Evolutionary conservation across 306 rosid species (phyloP).

Genomic region (barrel medic (Medicago truncatula)): DNA sequence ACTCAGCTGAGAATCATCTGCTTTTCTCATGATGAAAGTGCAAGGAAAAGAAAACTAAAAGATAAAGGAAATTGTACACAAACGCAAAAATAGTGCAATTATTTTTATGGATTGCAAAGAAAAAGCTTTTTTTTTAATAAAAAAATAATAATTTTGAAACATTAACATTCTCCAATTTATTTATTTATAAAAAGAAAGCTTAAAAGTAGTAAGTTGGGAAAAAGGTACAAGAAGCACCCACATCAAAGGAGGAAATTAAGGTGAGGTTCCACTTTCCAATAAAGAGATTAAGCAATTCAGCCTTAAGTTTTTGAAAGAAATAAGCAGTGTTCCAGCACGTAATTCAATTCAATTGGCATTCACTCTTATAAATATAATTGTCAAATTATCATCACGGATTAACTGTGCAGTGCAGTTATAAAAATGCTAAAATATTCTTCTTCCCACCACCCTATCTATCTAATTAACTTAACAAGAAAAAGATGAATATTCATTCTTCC

Average conservation of each 20-base stretch:
- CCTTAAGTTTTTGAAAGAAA: neutral
- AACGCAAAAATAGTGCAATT: conserved; percentile 18
- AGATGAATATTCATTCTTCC: too few species aligned
- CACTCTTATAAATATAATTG: conserved; percentile 5
- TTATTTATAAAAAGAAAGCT: conserved; percentile 26
- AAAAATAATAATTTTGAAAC: neutral
- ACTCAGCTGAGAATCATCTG: conserved; percentile 1
- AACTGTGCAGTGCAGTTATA: conserved; percentile 25
- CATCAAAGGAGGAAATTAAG: conserved; percentile 42
- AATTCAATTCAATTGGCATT: conserved; percentile 34
- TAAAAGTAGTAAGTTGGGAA: conserved; percentile 6
- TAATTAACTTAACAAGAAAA: neutral
- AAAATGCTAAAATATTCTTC: neutral
- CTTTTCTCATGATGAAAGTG: conserved; percentile 17
- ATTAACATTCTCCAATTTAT: neutral
- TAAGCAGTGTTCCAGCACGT: conserved; percentile 2
- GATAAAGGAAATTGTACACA: conserved; percentile 2
- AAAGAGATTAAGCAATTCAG: neutral
- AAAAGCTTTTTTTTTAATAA: conserved; percentile 17
- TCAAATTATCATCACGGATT: conserved; percentile 55
- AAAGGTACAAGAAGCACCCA: conserved; percentile 2
- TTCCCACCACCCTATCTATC: neutral
- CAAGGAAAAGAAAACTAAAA: neutral
- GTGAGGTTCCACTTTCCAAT: conserved; percentile 33
- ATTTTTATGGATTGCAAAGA: conserved; percentile 31